Evolutionary conservation across 192 early-diverging fungal genomes (phyloP).

Genomic region (Gonapodya sp.): DNA sequence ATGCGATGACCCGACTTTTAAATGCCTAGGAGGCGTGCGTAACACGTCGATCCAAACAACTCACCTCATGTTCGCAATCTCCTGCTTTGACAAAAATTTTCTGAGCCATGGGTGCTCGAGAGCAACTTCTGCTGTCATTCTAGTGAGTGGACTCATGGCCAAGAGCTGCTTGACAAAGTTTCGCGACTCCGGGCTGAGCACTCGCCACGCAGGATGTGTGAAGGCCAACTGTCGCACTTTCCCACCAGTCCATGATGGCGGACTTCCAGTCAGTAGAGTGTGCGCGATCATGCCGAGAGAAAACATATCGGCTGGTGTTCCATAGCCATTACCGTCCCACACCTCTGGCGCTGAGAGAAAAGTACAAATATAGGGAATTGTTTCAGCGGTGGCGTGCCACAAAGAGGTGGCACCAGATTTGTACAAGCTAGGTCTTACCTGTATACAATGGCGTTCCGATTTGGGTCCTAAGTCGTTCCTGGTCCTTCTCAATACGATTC

Average conservation of each 20-base stretch:
- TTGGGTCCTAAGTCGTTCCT: neutral
- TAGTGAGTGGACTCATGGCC: neutral
- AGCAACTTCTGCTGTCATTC: neutral
- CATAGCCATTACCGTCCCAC: slow-evolving; percentile 2
- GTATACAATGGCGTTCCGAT: neutral
- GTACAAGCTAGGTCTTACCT: neutral
- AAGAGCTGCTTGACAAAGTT: slow-evolving; percentile 4
- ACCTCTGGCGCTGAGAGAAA: neutral
- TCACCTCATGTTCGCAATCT: neutral
- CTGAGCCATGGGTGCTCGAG: slow-evolving; percentile 3
- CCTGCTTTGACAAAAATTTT: neutral
- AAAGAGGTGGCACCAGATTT: neutral
- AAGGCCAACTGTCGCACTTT: neutral
- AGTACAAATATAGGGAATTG: too few relatives aligned
- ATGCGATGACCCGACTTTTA: too few relatives aligned
- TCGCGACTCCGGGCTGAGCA: neutral
- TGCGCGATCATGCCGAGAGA: slow-evolving; percentile 8
- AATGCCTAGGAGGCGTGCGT: too few relatives aligned
- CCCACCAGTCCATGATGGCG: neutral
- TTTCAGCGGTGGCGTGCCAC: too few relatives aligned
- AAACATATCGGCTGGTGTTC: neutral
- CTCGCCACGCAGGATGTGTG: neutral
- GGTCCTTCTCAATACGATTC: neutral
- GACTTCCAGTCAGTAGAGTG: neutral
- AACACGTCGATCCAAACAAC: neutral